These are phyloP conservation scores for Curvularia sp. DNA, from an alignment of 2,329 filamentous ascomycete genomes.

Conservation along the genomic window DNA sequence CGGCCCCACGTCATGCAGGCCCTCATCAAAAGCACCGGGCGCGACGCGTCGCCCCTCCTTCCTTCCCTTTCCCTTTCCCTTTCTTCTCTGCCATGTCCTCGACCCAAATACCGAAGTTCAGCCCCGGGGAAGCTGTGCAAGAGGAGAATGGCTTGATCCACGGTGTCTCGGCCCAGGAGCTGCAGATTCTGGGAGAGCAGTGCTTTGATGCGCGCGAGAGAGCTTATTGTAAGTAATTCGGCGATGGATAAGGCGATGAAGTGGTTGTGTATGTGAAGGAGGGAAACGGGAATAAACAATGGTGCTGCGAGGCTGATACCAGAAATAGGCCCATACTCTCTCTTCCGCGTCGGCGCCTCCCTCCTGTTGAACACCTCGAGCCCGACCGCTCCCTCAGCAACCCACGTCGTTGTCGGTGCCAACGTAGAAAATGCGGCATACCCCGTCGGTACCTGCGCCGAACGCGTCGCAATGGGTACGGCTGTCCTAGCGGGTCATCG, in stretches of 20 bases:
- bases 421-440: constrained; percentile 87
- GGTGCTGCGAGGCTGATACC: background rate
- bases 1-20: constrained; percentile 17
- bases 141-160: constrained; percentile 54
- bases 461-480: constrained; percentile 82
- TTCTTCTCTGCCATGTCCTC: constrained; percentile 41
- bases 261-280: background rate
- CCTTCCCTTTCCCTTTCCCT: constrained; percentile 29
- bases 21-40: constrained; percentile 22
- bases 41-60: constrained; percentile 22
- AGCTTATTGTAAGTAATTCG: constrained; percentile 73
- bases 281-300: no score
- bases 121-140: constrained; percentile 37
- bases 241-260: background rate
- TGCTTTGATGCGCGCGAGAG: constrained; percentile 74
- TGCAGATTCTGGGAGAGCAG: constrained; percentile 67
- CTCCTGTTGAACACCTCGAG: constrained; percentile 61
- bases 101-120: constrained; percentile 33
- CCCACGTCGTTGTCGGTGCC: constrained; percentile 70
- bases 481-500: constrained; percentile 70
- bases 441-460: constrained; percentile 93
- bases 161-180: constrained; percentile 67
- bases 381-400: constrained; percentile 47
- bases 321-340: constrained; percentile 76
- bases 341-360: constrained; percentile 87